These are phyloP conservation scores for Xylaria sp. DNA, from an alignment of 2,329 filamentous ascomycete genomes.

Conservation along the genomic window DNA sequence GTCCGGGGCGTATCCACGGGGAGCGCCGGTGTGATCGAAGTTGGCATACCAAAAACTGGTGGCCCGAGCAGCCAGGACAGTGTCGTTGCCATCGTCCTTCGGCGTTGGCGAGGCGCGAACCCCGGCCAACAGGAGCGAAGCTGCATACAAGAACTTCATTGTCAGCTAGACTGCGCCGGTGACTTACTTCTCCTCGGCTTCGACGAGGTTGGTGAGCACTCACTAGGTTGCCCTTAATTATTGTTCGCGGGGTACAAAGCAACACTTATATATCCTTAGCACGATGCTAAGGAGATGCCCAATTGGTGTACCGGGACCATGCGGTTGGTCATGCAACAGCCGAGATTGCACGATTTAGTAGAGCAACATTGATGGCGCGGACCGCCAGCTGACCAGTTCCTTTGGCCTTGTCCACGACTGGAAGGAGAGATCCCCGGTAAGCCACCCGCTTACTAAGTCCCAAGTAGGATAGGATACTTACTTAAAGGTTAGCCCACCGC, in stretches of 20 bases:
- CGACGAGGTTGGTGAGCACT: slow-evolving; percentile 1
- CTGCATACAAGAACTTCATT: slow-evolving; percentile 30
- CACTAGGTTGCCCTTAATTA: not conserved
- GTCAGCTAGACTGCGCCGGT: slow-evolving; percentile 2
- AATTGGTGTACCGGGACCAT: slow-evolving; percentile 8
- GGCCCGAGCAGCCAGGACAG: slow-evolving; percentile 31
- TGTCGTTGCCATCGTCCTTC: slow-evolving; percentile 27
- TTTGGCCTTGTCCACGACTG: slow-evolving; percentile 20
- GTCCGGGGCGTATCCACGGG: slow-evolving; percentile 56
- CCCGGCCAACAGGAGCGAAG: slow-evolving; percentile 31
- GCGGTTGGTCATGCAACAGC: not conserved
- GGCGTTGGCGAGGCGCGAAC: slow-evolving; percentile 33
- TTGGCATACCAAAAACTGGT: slow-evolving; percentile 57
- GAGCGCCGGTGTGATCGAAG: slow-evolving; percentile 53
- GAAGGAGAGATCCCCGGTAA: slow-evolving; percentile 7
- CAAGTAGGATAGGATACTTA: not conserved
- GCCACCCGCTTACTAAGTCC: slow-evolving; percentile 11
- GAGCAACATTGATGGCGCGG: slow-evolving; percentile 1
- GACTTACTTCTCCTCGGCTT: slow-evolving; percentile 5
- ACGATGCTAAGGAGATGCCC: not conserved
- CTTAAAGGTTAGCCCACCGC: not conserved
- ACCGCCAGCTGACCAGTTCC: slow-evolving; percentile 10
- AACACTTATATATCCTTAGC: slow-evolving; percentile 23
- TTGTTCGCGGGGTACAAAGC: not conserved
- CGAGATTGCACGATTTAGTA: slow-evolving; percentile 19